Percentiles rank a stretch among this genome's conserved stretches.
Evolutionary conservation across 2,329 filamentous ascomycete genomes (phyloP).

Genomic region (Neoarthrinium moseri): DNA sequence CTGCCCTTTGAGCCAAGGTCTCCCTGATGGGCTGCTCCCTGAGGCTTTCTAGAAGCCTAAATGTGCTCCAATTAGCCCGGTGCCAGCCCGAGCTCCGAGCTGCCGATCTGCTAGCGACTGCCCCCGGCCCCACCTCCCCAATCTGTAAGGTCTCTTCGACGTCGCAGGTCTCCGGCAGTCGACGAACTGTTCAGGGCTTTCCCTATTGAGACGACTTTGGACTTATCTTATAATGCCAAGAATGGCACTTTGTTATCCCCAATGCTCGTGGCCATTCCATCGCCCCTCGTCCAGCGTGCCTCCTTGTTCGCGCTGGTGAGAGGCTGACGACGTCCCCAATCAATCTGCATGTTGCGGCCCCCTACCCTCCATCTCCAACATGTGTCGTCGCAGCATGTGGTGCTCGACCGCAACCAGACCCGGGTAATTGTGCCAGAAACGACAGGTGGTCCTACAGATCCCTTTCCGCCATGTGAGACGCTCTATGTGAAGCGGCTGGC

Average conservation of each 20-base stretch:
- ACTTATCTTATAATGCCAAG: slow-evolving; percentile 10
- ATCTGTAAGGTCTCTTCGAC: slow-evolving; percentile 1
- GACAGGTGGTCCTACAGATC: slow-evolving; percentile 26
- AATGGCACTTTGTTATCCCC: slow-evolving; percentile 1
- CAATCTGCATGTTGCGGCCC: background rate
- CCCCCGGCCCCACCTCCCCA: slow-evolving; percentile 3
- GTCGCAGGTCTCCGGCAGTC: background rate
- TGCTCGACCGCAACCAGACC: slow-evolving; percentile 18
- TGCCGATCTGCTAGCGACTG: background rate
- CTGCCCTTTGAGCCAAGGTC: no score
- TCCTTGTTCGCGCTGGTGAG: background rate
- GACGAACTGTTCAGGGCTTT: slow-evolving; percentile 1
- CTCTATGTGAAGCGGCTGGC: slow-evolving; percentile 3
- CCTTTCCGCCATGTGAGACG: slow-evolving; percentile 1
- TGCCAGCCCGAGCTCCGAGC: slow-evolving; percentile 4
- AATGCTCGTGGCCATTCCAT: background rate
- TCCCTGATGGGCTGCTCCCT: no score
- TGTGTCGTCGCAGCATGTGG: slow-evolving; percentile 17
- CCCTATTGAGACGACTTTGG: background rate
- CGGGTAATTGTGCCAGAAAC: slow-evolving; percentile 26
- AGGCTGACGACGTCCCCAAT: background rate
- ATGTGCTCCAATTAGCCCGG: background rate
- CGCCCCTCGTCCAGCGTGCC: background rate
- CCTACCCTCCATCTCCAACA: slow-evolving; percentile 14
- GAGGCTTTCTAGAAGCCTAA: slow-evolving; percentile 2